These are phyloP conservation scores for Isoetes taiwanensis DNA, from an alignment of 75 land plant species.

Conservation along the genomic window DNA sequence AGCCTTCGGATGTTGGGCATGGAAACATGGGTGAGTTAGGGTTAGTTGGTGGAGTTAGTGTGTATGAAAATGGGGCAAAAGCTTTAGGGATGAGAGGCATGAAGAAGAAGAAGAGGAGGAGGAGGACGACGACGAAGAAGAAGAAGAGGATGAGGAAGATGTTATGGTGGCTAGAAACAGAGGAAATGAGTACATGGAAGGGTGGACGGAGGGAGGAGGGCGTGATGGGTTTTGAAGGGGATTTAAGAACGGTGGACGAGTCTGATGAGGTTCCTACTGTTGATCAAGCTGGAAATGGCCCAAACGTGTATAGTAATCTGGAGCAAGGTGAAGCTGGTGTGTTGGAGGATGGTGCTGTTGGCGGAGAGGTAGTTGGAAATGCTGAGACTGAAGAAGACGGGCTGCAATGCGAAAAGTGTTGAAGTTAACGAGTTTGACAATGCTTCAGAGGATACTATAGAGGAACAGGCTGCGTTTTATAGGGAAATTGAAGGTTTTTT, in stretches of 20 bases:
- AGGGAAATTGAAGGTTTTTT: conserved; percentile 57
- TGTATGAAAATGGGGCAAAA: not conserved
- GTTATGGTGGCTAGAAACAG: not conserved
- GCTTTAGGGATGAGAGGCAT: not conserved
- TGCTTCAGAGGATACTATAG: conserved; percentile 34
- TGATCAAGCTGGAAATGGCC: not conserved
- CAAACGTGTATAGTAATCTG: too few species aligned
- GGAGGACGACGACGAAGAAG: conserved; percentile 8
- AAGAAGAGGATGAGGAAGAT: not conserved
- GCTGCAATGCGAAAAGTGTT: not conserved
- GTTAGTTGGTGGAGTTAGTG: too few species aligned
- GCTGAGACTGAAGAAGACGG: conserved; percentile 16
- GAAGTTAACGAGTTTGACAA: conserved; percentile 38
- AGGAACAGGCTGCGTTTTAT: conserved; percentile 57
- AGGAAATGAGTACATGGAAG: too few species aligned
- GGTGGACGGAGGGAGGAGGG: too few species aligned
- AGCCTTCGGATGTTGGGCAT: too few species aligned
- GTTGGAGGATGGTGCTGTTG: too few species aligned
- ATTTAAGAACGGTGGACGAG: not conserved
- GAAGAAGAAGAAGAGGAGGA: not conserved
- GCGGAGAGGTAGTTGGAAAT: conserved; percentile 11
- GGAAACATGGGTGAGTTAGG: too few species aligned
- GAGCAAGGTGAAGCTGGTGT: too few species aligned
- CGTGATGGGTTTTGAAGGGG: not conserved
- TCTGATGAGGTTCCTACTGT: not conserved